Base-by-base conservation (phyloP, 768 basidiomycete species). In the Pleurotus tuber-regium region DNA sequence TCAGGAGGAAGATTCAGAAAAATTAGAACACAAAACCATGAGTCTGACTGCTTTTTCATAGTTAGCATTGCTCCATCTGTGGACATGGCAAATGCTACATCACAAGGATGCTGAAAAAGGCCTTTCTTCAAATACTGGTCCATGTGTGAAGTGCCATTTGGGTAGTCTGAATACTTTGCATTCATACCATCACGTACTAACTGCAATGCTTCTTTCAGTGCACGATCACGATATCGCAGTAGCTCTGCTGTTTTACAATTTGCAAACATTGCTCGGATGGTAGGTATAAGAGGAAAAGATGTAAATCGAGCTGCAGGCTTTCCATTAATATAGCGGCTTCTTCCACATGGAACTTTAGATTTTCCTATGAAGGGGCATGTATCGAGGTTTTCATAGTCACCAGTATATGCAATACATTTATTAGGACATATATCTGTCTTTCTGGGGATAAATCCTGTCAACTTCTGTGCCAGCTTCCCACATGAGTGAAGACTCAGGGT, bases 31-130 rank as follows among this genome's bases (percentile, higher is more conserved):
- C 62, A n/a, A 21, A 67, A 40, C 62, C 59, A 66, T 1, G 58
- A 60, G 39, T 65, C 59, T 4, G 62, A 66, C 31, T 66, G 63
- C 42, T 68, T 68, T 43, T 68, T 68, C 58, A 67, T 59, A 23
- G 66, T 67, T 14, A 68, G 52, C 50, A 67, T 65, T 2, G 67
- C 67, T 3, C 65, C 65, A 60, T 66, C 63, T 3, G 53, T 63
- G 16, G 63, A 65, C 4, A 63, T 36, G 9, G 58, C 59, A 41
- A 62, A 59, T 21, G 59, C 60, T 29, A 61, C 52, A 50, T 66
- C 65, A 19, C 56, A 46, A 6, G 46, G 14, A 50, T 60, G 60
- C 51, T 64, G 16, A 48, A 68, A 66, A 2, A 68, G 43, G 1
- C 54, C 52, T 42, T 60, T 9, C 9, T 55, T 43, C 14, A 39